Conservation (phyloP, 805 yeast species). For the Starmerella riodocensis region DNA sequence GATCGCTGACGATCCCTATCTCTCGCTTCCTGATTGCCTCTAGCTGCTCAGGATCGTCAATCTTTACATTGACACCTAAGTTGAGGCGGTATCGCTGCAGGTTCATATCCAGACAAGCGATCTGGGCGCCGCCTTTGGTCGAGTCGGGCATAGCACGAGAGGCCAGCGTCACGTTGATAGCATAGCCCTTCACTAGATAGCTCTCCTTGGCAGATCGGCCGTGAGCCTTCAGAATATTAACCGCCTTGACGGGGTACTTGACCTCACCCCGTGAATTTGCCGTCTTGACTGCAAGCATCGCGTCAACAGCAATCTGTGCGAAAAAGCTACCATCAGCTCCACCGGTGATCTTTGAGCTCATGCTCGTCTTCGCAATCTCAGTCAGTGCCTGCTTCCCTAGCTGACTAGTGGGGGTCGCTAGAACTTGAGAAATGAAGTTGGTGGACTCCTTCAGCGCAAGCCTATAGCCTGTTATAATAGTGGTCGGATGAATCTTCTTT, state of each 20-base stretch:
- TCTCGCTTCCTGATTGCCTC: constrained; percentile 86
- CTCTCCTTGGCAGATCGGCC: constrained; percentile 89
- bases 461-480: constrained; percentile 92
- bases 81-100: constrained; percentile 95
- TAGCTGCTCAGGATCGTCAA: constrained; percentile 92
- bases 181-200: constrained; percentile 80
- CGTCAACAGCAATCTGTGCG: constrained; percentile 82
- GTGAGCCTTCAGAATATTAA: constrained; percentile 88
- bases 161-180: constrained; percentile 91
- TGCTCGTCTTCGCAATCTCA: constrained; percentile 89
- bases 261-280: constrained; percentile 71
- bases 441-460: constrained; percentile 85
- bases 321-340: constrained; percentile 90
- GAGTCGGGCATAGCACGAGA: constrained; percentile 88
- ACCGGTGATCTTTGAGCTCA: constrained; percentile 83
- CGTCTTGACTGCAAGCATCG: constrained; percentile 89
- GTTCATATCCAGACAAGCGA: constrained; percentile 83
- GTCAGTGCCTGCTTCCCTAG: constrained; percentile 72
- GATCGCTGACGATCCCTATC: constrained; percentile 70
- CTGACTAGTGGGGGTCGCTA: constrained; percentile 65
- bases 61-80: constrained; percentile 92
- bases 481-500: constrained; percentile 92
- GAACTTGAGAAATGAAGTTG: constrained; percentile 69
- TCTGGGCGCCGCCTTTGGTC: constrained; percentile 47
- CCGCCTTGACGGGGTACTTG: constrained; percentile 82